These are phyloP conservation scores for Pichia paraexigua DNA, from an alignment of 805 yeast genomes.

Conservation along the genomic window DNA sequence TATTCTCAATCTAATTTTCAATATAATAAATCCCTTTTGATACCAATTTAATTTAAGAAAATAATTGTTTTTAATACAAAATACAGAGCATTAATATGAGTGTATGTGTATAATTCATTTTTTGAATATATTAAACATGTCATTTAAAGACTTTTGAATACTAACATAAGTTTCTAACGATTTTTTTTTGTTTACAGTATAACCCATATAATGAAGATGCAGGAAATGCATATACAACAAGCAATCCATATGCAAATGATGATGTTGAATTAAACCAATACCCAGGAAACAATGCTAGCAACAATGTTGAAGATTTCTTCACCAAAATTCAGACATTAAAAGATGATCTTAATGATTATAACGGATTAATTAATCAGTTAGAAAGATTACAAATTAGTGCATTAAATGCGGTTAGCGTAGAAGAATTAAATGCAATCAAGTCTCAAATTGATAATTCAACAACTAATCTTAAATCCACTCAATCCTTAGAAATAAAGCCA, in stretches of 20 bases:
- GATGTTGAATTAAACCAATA: conserved; percentile 10
- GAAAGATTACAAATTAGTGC: conserved; percentile 64
- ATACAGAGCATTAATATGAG: neutral
- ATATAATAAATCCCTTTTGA: neutral
- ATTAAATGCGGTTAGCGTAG: conserved; percentile 64
- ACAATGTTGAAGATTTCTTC: conserved; percentile 44
- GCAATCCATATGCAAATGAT: conserved; percentile 7
- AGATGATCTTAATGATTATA: conserved; percentile 61
- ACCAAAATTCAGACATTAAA: conserved; percentile 61
- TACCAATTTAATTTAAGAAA: neutral
- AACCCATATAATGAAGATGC: conserved; percentile 22
- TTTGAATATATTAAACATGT: neutral
- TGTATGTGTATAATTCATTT: neutral
- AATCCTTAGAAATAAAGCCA: conserved; percentile 56
- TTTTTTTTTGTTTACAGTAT: conserved; percentile 1
- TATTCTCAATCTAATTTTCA: neutral
- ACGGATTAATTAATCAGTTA: conserved; percentile 58
- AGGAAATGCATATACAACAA: conserved; percentile 6
- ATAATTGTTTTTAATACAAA: neutral
- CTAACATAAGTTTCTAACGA: neutral
- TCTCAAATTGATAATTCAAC: conserved; percentile 70
- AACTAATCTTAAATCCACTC: conserved; percentile 72
- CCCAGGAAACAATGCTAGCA: neutral
- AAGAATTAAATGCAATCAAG: conserved; percentile 60
- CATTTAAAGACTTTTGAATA: neutral